A percentile compares a stretch with the other conserved stretches of the same genome.
Evolutionary conservation across 2,329 filamentous ascomycete species (phyloP).

Genomic region (Tolypocladium pustulatum): DNA sequence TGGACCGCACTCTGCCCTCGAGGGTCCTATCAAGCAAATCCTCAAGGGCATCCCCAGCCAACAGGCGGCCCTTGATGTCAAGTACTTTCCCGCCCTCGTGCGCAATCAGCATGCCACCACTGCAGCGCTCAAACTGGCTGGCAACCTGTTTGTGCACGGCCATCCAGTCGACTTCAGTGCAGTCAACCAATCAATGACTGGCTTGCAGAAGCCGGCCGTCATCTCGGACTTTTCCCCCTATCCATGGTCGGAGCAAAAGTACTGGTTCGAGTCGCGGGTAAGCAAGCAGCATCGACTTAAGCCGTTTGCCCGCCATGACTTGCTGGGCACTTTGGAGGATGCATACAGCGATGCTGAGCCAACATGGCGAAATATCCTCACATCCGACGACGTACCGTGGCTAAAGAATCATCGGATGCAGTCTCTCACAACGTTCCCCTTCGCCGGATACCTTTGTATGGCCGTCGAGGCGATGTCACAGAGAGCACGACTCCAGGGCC

Average conservation of each 20-base stretch:
- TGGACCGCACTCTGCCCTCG: constrained; percentile 37
- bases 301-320: constrained; percentile 28
- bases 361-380: constrained; percentile 37
- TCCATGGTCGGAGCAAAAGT: constrained; percentile 35
- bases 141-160: constrained; percentile 34
- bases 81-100: constrained; percentile 35
- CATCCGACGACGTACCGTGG: constrained; percentile 42
- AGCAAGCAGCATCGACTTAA: constrained; percentile 30
- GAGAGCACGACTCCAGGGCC: constrained; percentile 13
- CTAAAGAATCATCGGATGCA: constrained; percentile 48
- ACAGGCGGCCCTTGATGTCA: constrained; percentile 25
- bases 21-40: constrained; percentile 40
- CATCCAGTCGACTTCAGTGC: constrained; percentile 29
- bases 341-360: constrained; percentile 34
- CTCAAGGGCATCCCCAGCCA: constrained; percentile 29
- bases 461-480: constrained; percentile 35
- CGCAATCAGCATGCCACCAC: constrained; percentile 40
- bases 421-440: constrained; percentile 43
- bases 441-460: constrained; percentile 42
- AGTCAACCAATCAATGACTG: constrained; percentile 28
- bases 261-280: constrained; percentile 37
- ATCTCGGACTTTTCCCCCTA: constrained; percentile 36
- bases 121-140: constrained; percentile 31
- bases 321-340: constrained; percentile 34
- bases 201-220: constrained; percentile 11